Conservation (phyloP, 179 eudicot species). For the Spinacia oleracea region DNA sequence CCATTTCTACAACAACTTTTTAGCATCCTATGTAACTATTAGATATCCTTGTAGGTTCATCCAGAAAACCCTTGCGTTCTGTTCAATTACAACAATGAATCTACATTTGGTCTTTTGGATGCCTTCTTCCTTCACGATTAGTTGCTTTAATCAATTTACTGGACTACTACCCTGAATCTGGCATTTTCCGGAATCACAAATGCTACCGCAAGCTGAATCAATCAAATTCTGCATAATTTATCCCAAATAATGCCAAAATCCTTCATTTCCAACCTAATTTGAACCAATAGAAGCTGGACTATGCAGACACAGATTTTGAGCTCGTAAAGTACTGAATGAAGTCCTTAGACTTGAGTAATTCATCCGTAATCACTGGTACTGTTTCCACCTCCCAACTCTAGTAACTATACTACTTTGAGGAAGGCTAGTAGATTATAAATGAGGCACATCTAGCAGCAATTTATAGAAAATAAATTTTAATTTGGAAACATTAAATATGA, state of each 20-base stretch:
- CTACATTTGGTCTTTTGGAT: background rate
- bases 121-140: background rate
- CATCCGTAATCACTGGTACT: background rate
- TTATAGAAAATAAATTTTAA: too few relatives aligned
- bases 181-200: background rate
- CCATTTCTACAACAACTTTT: too few relatives aligned
- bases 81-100: background rate
- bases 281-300: background rate
- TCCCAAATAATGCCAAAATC: background rate
- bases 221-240: background rate
- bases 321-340: background rate
- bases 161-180: background rate
- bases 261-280: background rate
- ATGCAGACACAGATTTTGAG: background rate
- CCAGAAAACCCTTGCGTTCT: background rate
- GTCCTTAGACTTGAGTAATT: background rate
- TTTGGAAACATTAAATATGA: too few relatives aligned
- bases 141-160: background rate
- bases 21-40: too few relatives aligned
- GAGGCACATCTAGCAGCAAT: background rate
- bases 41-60: background rate
- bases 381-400: too few relatives aligned
- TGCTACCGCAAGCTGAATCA: background rate
- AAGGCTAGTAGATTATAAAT: too few relatives aligned
- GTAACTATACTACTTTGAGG: too few relatives aligned